Evolutionary conservation across 2,329 filamentous ascomycete species (phyloP).

Genomic region (Calonectria crousiana): DNA sequence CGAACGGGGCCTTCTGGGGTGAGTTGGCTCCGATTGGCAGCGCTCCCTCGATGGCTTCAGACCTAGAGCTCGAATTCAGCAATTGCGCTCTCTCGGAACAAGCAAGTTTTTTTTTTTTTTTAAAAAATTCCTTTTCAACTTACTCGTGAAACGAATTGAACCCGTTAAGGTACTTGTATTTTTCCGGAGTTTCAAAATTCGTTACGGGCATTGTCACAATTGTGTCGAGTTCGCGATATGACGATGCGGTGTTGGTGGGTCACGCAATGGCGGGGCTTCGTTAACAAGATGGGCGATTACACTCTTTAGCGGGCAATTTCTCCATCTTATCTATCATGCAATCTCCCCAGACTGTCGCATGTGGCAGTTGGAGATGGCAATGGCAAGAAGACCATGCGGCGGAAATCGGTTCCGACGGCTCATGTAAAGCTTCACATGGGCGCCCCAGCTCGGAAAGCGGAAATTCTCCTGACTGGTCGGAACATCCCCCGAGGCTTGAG

Average conservation of each 20-base stretch:
- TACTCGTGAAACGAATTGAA: slow-evolving; percentile 84
- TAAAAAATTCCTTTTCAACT: slow-evolving; percentile 47
- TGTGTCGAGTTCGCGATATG: background rate
- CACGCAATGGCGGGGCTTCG: slow-evolving; percentile 10
- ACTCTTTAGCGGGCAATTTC: slow-evolving; percentile 12
- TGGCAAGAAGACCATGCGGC: background rate
- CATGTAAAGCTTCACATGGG: background rate
- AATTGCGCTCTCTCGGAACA: rapidly evolving
- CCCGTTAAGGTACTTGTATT: slow-evolving; percentile 82
- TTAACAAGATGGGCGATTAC: background rate
- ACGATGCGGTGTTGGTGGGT: background rate
- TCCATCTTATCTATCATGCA: slow-evolving; percentile 12
- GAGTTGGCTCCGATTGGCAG: slow-evolving; percentile 83
- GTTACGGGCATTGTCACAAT: slow-evolving; percentile 35
- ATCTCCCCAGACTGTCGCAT: background rate
- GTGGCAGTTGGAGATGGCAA: background rate
- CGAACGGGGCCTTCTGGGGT: slow-evolving; percentile 82
- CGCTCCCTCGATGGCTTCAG: slow-evolving; percentile 80
- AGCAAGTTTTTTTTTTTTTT: no score
- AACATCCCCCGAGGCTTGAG: slow-evolving; percentile 4
- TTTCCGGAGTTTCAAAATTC: slow-evolving; percentile 51
- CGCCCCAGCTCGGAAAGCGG: slow-evolving; percentile 20
- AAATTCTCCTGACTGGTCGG: slow-evolving; percentile 17
- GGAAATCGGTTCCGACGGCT: slow-evolving; percentile 17
- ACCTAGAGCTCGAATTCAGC: slow-evolving; percentile 57